Evolutionary conservation across 306 rosid species (phyloP), one percentile per base, ranked within the genome.

Genomic region (Leucaena leucocephala): DNA sequence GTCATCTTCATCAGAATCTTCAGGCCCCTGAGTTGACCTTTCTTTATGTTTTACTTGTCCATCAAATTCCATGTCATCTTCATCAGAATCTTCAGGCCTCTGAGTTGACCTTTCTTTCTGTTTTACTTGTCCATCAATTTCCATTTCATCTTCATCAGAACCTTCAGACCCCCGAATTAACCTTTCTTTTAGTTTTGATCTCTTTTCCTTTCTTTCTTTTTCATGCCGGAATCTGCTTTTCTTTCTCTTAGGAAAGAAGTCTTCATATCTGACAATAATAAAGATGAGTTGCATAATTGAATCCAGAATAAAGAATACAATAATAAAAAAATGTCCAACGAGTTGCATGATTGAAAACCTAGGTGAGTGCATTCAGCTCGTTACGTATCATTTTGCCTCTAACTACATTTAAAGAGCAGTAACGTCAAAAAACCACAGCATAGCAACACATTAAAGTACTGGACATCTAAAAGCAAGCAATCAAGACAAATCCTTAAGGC

Each of bases 191-290:
- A 48, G 78, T 84, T 83, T 88, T 27, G 27, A 46, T 55, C 62
- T 55, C 13, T 55, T 19, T 55, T 55, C 5, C 62, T 19, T 19
- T 21, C 33, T n/a, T 55, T 8, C 11, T 19, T 19, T n/a, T 55
- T 55, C 62, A 19, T 21, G 62, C 62, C 4, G 13, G 62, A 83
- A 78, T 21, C 68, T 73, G 22, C 76, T 90, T 76, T 75, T 87
- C 82, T 79, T 86, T 81, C 76, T 80, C 68, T 84, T 81, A 64
- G 85, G 87, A 85, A 83, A 95, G 77, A 93, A 93, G 46, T 93
- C 99, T 66, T 87, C 89, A 68, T 91, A 90, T 76, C 99, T 95
- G 87, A 81, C 59, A 78, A 84, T 64, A 74, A 87, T 13, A 71
- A 21, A 71, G 0, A 52, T 17, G 55, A 49, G 19, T 7, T 7